These are phyloP conservation scores for Physcomitrium patens DNA, from an alignment of 225 moss, liverwort and hornwort species.

Conservation along the genomic window DNA sequence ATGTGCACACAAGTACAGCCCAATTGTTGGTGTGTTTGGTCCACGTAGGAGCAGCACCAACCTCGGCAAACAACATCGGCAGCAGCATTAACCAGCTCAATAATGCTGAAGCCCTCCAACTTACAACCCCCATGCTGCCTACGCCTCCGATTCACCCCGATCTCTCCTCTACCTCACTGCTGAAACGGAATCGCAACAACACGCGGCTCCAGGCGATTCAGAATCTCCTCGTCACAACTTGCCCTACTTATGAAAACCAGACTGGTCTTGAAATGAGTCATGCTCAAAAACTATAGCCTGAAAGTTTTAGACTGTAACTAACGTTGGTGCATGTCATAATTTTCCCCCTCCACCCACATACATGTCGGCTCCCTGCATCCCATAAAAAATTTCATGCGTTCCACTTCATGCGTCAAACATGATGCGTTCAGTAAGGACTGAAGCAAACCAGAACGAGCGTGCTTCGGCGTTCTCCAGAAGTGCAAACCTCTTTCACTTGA, in stretches of 20 bases:
- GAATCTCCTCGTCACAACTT: conserved; percentile 21
- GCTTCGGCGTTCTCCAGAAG: too few species aligned
- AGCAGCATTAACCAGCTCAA: conserved; percentile 31
- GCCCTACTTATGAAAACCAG: background rate
- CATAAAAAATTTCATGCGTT: background rate
- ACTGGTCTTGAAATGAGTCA: background rate
- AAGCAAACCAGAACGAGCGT: too few species aligned
- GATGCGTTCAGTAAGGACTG: too few species aligned
- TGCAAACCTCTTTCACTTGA: too few species aligned
- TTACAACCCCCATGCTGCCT: conserved; percentile 27
- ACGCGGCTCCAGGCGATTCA: background rate
- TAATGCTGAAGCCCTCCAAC: background rate
- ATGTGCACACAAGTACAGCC: conserved; percentile 97
- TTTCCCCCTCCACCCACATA: background rate
- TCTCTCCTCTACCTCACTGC: background rate
- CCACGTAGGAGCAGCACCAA: conserved; percentile 35
- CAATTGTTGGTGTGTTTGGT: conserved; percentile 94
- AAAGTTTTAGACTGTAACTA: conserved; percentile 16
- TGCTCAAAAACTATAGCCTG: background rate
- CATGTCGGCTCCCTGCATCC: background rate
- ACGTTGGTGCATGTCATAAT: conserved; percentile 26
- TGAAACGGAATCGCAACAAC: background rate
- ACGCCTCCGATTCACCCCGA: background rate
- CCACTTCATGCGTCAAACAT: too few species aligned
- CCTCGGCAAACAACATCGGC: conserved; percentile 28